phyloP scores from a whole-genome alignment of 1,284 basidiomycete species.

The Retiboletus fuscus region DNA sequence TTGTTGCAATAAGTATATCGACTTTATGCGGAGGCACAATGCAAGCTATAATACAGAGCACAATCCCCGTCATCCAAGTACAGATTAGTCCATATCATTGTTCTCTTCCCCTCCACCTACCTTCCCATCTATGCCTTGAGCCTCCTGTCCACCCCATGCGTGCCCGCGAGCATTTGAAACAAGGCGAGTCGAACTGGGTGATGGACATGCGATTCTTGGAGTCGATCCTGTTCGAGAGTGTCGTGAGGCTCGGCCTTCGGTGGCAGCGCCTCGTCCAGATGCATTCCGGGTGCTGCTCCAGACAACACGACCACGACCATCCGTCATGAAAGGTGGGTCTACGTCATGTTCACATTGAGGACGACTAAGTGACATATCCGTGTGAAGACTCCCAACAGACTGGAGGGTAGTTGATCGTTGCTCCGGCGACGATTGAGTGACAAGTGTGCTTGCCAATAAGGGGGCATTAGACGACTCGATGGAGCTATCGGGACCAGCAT shows the following conservation, averaged over 20 bases:
- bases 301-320: conserved; percentile 65
- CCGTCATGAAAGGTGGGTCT: conserved; percentile 70
- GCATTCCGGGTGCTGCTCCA: conserved; percentile 60
- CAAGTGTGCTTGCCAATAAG: conserved; percentile 7
- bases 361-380: conserved; percentile 26
- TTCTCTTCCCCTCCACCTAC: conserved; percentile 32
- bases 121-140: conserved; percentile 35
- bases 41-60: conserved; percentile 34
- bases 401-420: conserved; percentile 14
- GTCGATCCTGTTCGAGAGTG: conserved; percentile 33
- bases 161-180: conserved; percentile 62
- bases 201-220: conserved; percentile 38
- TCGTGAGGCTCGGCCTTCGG: conserved; percentile 38
- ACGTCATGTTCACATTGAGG: conserved; percentile 48
- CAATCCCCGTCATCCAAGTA: neutral
- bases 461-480: conserved; percentile 19
- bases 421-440: conserved; percentile 12
- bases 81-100: conserved; percentile 27
- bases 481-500: neutral
- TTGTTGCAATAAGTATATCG: conserved; percentile 4
- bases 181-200: conserved; percentile 33
- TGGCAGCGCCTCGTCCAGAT: conserved; percentile 35
- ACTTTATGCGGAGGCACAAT: conserved; percentile 19
- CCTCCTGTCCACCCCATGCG: conserved; percentile 44
- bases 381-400: conserved; percentile 10